These are phyloP conservation scores for Stephanodiscus minutulus DNA, from an alignment of 108 stramenopile genomes.

Conservation along the genomic window DNA sequence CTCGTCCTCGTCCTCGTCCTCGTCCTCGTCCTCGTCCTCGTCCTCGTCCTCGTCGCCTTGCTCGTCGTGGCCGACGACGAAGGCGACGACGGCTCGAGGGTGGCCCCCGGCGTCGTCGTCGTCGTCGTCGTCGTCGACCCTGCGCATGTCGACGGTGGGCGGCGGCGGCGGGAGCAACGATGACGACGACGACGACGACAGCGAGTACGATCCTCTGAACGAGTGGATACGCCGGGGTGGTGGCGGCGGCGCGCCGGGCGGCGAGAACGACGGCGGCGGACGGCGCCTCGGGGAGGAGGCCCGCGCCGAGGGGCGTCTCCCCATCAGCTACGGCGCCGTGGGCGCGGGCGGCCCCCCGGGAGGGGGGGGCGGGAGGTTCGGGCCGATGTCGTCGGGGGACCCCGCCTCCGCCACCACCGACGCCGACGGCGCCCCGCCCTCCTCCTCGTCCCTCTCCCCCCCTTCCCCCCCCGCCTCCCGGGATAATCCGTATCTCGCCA, in stretches of 20 bases:
- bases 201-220: conserved; percentile 35
- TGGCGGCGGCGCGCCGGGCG: conserved; percentile 2
- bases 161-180: conserved; percentile 21
- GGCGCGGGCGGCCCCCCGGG: too few relatives aligned
- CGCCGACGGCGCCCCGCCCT: background rate
- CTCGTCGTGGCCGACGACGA: too few relatives aligned
- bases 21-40: too few relatives aligned
- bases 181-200: background rate
- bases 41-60: too few relatives aligned
- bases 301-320: conserved; percentile 34
- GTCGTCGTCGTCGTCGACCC: too few relatives aligned
- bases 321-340: conserved; percentile 44
- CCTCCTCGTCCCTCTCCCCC: conserved; percentile 2
- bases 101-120: too few relatives aligned
- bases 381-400: too few relatives aligned
- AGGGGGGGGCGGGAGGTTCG: too few relatives aligned
- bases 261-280: too few relatives aligned
- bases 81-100: too few relatives aligned
- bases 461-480: conserved; percentile 7
- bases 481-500: conserved; percentile 78
- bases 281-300: conserved; percentile 23
- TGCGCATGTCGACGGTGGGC: conserved; percentile 9
- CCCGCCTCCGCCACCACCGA: too few relatives aligned
- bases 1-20: too few relatives aligned
- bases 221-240: conserved; percentile 38